Base-by-base conservation (phyloP, 1,284 basidiomycete species). In the Ustilago esculenta region DNA sequence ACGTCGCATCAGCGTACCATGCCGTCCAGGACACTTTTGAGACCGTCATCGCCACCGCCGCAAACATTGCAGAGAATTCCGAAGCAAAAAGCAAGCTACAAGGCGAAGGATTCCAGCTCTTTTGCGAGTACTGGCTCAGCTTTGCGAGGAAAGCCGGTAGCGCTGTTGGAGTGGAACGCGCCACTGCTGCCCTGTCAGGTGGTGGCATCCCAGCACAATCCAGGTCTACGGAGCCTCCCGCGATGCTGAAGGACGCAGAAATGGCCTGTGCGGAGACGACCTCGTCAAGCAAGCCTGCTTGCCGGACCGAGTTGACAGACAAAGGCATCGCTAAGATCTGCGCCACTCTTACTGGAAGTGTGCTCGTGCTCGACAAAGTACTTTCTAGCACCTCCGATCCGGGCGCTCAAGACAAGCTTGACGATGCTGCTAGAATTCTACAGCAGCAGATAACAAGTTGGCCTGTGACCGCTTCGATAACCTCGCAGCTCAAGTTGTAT, bases 71-170 rank as follows among this genome's bases (percentile, higher is more conserved):
- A 2, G 54, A 65, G n/a, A 30, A 49, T 11, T 33, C 54, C 12
- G 30, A 45, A 21, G 30, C 27, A 3, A 42, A 48, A 15, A 48
- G 23, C 47, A 63, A 60, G 39, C 27, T 51, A 1, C 27, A 42
- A 36, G 55, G 65, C 17, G 57, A 64, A 3, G 71, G 57, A 11
- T 71, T 47, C 39, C 47, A 47, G 45, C 65, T 43, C 33, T 74
- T 74, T 25, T 66, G 67, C 60, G 72, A 74, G 30, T 43, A 55
- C 21, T 74, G 72, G 72, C 49, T 72, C 37, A 57, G 42, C 21
- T 56, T 72, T 27, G 72, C 72, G 1, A 48, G 49, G n/a, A 59
- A 60, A 39, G 66, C 54, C 1, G 56, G 67, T 17, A 64, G 56
- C 49, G 40, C 51, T 6, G 20, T 20, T n/a, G 58, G 66, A 9